Base-by-base conservation (phyloP, 2,329 filamentous ascomycete species). In the Colletotrichum aenigma region DNA sequence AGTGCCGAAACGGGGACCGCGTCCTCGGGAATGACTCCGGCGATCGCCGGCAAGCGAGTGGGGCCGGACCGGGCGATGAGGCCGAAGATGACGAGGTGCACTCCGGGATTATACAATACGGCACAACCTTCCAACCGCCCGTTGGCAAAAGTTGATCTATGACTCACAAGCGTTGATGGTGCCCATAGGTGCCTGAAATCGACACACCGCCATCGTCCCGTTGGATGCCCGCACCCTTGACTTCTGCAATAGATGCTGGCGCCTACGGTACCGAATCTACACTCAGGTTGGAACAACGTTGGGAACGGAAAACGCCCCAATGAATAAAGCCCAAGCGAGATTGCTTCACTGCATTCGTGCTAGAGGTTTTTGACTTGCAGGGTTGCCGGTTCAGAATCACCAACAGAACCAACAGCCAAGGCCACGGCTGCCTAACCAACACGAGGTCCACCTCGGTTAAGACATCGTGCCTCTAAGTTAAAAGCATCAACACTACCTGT, bases 171-270 rank as follows among this genome's bases (percentile, higher is more conserved):
- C n/a, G 4, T 21, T 16, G 6, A 48, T 48, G 18, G 4, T 21
- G 0, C 6, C 10, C 10, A 21, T n/a, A 6, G 43, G 0, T 21
- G 43, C 43, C 43, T 52, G 12, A 52, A 52, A 52, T 52, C n/a
- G n/a, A 52, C 3, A 52, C 3, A 0, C 43, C n/a, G 43, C 43
- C 0, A 52, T 52, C 43, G n/a, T 52, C 10, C 13, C 1, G 43
- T 52, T 52, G n/a, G 3, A 4, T n/a, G n/a, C n/a, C 6, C n/a
- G 0, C n/a, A 21, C 43, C 0, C 5, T 13, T 21, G n/a, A 12
- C 43, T 52, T 3, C 6, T 0, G 0, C 0, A 13, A 4, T 1
- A 2, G 43, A 48, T 13, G 10, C n/a, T 21, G 43, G n/a, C 43
- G 43, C 10, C n/a, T 52, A 21, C n/a, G 43, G n/a, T 21, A 52